Evolutionary conservation across 2,329 filamentous ascomycete genomes (phyloP).

Genomic region (Neurospora sp.): DNA sequence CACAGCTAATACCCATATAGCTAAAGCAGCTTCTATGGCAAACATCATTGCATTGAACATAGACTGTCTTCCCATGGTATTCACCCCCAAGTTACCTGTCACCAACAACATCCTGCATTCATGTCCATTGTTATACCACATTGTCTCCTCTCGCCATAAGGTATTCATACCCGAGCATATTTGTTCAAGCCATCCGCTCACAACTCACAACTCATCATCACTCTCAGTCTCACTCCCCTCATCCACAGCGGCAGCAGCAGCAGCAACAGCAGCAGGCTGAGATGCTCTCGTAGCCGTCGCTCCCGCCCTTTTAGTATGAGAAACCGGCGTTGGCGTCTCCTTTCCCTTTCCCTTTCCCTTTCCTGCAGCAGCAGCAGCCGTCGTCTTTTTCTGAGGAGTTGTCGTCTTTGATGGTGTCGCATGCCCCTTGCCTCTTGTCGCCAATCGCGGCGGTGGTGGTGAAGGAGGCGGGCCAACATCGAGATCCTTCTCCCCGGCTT

Average conservation of each 20-base stretch:
- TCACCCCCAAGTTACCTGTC: background rate
- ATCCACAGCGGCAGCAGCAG: constrained; percentile 13
- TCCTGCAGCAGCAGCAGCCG: background rate
- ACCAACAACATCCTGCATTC: background rate
- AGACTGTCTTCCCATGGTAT: background rate
- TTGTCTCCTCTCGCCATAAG: no score
- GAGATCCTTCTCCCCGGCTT: background rate
- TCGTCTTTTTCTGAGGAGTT: background rate
- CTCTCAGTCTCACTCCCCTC: constrained; percentile 41
- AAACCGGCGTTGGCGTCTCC: constrained; percentile 7
- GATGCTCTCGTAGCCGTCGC: constrained; percentile 4
- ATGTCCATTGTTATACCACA: background rate
- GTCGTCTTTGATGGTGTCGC: background rate
- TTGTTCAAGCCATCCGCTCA: background rate
- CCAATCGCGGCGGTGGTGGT: constrained; percentile 2
- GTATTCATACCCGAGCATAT: no score
- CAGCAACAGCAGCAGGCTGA: constrained; percentile 7
- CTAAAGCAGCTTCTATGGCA: background rate
- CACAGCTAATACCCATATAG: background rate
- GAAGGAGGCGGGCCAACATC: constrained; percentile 19
- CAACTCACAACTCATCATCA: constrained; percentile 43
- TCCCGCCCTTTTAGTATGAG: constrained; percentile 1
- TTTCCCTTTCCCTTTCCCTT: constrained; percentile 8
- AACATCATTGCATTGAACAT: background rate
- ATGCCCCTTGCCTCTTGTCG: background rate